Base-by-base conservation (phyloP, 2,329 filamentous ascomycete species). In the Neopestalotiopsis sp. region DNA sequence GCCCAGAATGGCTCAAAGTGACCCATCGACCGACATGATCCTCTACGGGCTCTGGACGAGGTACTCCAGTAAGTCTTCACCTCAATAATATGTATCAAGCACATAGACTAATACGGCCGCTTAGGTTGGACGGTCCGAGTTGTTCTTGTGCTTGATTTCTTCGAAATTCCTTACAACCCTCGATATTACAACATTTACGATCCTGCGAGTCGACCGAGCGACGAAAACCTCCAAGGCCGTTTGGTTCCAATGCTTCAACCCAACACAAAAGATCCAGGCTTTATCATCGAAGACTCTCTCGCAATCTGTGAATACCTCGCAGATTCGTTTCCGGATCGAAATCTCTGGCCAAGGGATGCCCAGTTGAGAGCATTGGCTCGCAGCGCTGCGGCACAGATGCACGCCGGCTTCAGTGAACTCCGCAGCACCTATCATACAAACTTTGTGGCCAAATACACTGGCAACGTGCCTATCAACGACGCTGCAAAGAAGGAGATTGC, bases 291-390 rank as follows among this genome's bases (percentile, higher is more conserved):
- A 75, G 85, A 87, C 70, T 86, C 84, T 0, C 78, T 86, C 14
- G 81, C 85, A 67, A 86, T 87, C 62, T 77, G 76, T 76, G 84
- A 86, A 68, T 83, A 82, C 71, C 74, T 86, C 4, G 82, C 83
- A 20, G 84, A 86, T 69, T 71, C 73, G 24, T 73, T 83, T 64
- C 81, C 83, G 0, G 69, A 71, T 14, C 74, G 73, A 30, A 38
- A 68, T n/a, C 79, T 82, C 0, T 86, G 84, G 81, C 84, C 85
- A 0, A 42, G 67, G 5, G 79, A 82, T 68, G 65, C 74, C 13
- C 73, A 75, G 4, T 80, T 83, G 2, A 78, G 83, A 12, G 81
- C 84, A 1, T 82, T 81, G 70, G 84, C 84, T 14, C 77, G 84
- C 49, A 76, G 75, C 34, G 84, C 83, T 7, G 79, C 81, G 4